Evolutionary conservation across 805 yeast species (phyloP).

Genomic region (Candida montana): DNA sequence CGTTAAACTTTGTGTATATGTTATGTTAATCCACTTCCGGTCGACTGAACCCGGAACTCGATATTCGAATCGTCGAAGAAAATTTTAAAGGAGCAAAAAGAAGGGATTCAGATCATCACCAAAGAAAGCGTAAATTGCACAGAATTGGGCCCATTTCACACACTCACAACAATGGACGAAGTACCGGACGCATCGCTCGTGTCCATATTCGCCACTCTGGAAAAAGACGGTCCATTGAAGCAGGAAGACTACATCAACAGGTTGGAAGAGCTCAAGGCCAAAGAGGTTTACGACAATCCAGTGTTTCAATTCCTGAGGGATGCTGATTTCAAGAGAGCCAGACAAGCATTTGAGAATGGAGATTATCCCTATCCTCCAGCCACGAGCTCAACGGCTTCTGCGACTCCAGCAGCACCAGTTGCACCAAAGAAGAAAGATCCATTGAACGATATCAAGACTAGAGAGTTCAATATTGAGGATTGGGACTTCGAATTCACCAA

Average conservation of each 20-base stretch:
- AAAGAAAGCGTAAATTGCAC: background rate
- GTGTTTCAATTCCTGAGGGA: conserved; percentile 22
- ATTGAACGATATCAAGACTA: conserved; percentile 10
- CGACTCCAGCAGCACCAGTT: background rate
- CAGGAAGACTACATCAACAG: conserved; percentile 9
- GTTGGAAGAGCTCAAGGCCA: conserved; percentile 8
- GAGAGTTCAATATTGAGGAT: conserved; percentile 18
- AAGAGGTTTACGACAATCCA: conserved; percentile 16
- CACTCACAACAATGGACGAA: conserved; percentile 15
- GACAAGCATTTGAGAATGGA: conserved; percentile 18
- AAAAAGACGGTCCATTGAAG: conserved; percentile 1
- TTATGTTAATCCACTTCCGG: background rate
- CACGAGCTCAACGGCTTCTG: too few species aligned
- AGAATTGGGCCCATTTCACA: too few species aligned
- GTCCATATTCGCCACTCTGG: conserved; percentile 7
- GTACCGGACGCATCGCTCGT: conserved; percentile 20
- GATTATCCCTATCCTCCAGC: too few species aligned
- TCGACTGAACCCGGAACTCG: too few species aligned
- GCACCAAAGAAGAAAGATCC: conserved; percentile 5
- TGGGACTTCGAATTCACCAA: conserved; percentile 15
- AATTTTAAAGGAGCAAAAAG: conserved; percentile 10
- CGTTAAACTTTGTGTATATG: background rate
- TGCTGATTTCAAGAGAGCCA: conserved; percentile 22
- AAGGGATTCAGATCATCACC: too few species aligned
- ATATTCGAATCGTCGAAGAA: background rate